phyloP scores from a whole-genome alignment of 1,284 basidiomycete genomes.

The Cystobasidium pallidum region DNA sequence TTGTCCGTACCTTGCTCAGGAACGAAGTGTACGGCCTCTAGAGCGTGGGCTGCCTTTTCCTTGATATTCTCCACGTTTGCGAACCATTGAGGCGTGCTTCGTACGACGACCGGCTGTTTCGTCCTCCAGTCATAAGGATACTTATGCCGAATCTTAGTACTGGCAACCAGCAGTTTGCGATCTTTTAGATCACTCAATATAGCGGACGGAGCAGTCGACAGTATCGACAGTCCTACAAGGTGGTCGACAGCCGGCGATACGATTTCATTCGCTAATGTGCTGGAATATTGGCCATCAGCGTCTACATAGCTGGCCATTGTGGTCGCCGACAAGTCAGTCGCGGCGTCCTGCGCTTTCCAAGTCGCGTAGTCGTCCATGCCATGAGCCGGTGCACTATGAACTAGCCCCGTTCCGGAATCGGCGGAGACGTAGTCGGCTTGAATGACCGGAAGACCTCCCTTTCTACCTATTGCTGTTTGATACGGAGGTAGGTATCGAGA shows the following conservation, averaged over 20 bases:
- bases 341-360: slow-evolving; percentile 60
- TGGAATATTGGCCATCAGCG: slow-evolving; percentile 72
- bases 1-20: slow-evolving; percentile 71
- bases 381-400: slow-evolving; percentile 94
- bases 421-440: slow-evolving; percentile 73
- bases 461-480: slow-evolving; percentile 42
- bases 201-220: slow-evolving; percentile 70
- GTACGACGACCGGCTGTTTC: slow-evolving; percentile 81
- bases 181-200: slow-evolving; percentile 68
- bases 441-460: slow-evolving; percentile 59
- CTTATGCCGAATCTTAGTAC: slow-evolving; percentile 76
- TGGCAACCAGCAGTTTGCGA: slow-evolving; percentile 65
- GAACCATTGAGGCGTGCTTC: slow-evolving; percentile 99
- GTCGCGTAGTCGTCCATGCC: slow-evolving; percentile 88
- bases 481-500: slow-evolving; percentile 74
- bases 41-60: slow-evolving; percentile 69
- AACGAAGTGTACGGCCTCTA: slow-evolving; percentile 75
- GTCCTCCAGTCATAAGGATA: slow-evolving; percentile 99
- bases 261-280: slow-evolving; percentile 58
- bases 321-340: background rate
- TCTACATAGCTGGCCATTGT: slow-evolving; percentile 75
- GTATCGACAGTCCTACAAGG: slow-evolving; percentile 72
- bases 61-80: slow-evolving; percentile 87
- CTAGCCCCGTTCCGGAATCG: slow-evolving; percentile 90
- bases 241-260: slow-evolving; percentile 24